Conservation (phyloP, 1,284 basidiomycete species). For the Rhodotorula sp. region DNA sequence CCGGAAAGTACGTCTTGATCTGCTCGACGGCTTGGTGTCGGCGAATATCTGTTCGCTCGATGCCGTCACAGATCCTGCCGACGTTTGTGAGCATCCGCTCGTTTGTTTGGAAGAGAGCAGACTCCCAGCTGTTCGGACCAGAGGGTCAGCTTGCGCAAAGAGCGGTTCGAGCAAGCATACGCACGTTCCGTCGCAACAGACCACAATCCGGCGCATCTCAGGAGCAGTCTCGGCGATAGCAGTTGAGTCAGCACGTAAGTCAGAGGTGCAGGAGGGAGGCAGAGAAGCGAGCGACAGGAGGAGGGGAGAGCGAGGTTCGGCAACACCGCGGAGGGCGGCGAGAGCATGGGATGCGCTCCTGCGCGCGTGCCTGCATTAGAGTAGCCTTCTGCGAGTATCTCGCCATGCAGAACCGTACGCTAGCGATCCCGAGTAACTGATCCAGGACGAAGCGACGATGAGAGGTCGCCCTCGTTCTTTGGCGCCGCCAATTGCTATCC, state of each 20-base stretch:
- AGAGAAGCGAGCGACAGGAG: not conserved
- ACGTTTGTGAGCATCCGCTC: conserved; percentile 4
- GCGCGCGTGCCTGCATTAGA: not conserved
- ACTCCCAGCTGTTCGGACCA: conserved; percentile 5
- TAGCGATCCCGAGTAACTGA: not conserved
- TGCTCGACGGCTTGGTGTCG: not conserved
- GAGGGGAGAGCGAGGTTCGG: not conserved
- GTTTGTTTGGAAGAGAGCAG: conserved; percentile 10
- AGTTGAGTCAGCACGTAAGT: too few relatives aligned
- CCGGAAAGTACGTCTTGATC: conserved; percentile 13
- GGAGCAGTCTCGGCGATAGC: not conserved
- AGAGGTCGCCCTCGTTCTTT: not conserved
- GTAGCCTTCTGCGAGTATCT: not conserved
- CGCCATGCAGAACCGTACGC: not conserved
- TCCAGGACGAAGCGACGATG: not conserved
- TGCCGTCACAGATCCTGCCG: not conserved
- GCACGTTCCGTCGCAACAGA: conserved; percentile 13
- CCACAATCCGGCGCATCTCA: conserved; percentile 12
- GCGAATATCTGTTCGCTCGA: not conserved
- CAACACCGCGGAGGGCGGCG: not conserved
- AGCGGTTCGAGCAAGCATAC: not conserved
- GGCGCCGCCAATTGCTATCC: not conserved
- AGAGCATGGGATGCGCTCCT: not conserved
- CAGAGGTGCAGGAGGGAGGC: not conserved
- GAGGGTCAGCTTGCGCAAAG: not conserved